These are phyloP conservation scores for Fusarium oligoseptatum DNA, from an alignment of 2,329 filamentous ascomycete species.

Conservation along the genomic window DNA sequence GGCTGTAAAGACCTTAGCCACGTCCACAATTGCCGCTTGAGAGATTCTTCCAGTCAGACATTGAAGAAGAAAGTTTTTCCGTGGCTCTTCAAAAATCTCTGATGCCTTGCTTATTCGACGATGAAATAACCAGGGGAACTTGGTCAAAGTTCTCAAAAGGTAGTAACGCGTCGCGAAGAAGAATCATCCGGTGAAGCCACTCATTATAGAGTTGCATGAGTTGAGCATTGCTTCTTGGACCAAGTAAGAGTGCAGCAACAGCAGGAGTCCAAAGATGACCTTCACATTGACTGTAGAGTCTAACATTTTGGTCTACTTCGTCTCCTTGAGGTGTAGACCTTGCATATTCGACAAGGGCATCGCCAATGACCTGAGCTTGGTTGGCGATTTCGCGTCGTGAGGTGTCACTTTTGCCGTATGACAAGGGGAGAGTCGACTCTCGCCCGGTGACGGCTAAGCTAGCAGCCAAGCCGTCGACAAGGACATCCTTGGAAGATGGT, in stretches of 20 bases:
- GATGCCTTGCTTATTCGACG: not conserved
- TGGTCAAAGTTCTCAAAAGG: not conserved
- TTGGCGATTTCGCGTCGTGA: not conserved
- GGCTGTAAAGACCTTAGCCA: not conserved
- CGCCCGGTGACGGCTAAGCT: not conserved
- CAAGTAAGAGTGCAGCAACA: not conserved
- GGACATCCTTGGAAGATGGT: not conserved
- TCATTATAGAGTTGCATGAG: not conserved
- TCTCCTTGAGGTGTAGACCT: not conserved
- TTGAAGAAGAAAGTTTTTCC: not conserved
- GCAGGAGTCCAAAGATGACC: not conserved
- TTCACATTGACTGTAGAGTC: not conserved
- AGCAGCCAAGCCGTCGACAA: not conserved
- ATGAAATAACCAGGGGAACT: not conserved
- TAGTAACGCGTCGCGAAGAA: not conserved
- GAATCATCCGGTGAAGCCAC: not conserved
- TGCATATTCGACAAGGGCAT: not conserved
- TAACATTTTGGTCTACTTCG: not conserved
- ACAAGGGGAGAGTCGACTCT: not conserved
- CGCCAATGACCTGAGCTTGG: not conserved
- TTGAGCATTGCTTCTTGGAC: not conserved
- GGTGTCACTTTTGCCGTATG: not conserved
- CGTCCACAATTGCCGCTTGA: not conserved
- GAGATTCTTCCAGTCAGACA: not conserved
- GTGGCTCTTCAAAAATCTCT: not conserved